Base-by-base conservation (phyloP, 768 basidiomycete species). In the Hericium erinaceus region DNA sequence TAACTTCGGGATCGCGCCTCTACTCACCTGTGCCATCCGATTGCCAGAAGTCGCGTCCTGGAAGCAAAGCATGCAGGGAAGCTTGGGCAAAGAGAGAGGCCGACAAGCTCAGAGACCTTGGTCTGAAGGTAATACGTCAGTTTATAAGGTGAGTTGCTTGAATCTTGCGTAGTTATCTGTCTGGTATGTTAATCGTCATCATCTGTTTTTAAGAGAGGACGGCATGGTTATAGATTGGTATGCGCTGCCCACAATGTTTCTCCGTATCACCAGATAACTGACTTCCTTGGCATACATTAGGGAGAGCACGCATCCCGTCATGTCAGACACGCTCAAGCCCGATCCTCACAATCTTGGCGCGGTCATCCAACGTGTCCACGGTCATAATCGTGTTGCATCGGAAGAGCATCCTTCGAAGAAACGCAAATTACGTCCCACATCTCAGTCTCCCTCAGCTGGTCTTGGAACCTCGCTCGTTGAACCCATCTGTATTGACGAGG, bases 161-260 rank as follows among this genome's bases (percentile, higher is more conserved):
- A 33, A 33, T 10, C 33, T 33, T 33, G 33, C 33, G 9, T 33
- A n/a, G 24, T 15, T 8, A 53, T 39, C 13, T 18, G 26, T 5
- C 3, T 26, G 26, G 26, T 26, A 18, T 26, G 33, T 44, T 50
- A 26, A 54, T 18, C 54, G 26, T 16, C n/a, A 33, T 41, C 16
- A 7, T 48, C 20, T 9, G 13, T 9, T 6, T 16, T 12, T 15
- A 33, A 63, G 62, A 55, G 62, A 63, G 33, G 62, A 63, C 13
- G 62, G 62, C n/a, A 61, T 63, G 60, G 62, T 61, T 8, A 63
- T 63, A n/a, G 62, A 63, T 15, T 63, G 62, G 62, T 63, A 24
- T 38, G 40, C 26, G n/a, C 38, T 13, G 16, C 24, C 15, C 28
- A 38, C 16, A 22, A 46, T 55, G 49, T 16, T 12, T 24, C 49